Base-by-base conservation (phyloP, 2,329 filamentous ascomycete genomes). In the Talaromyces piceae region DNA sequence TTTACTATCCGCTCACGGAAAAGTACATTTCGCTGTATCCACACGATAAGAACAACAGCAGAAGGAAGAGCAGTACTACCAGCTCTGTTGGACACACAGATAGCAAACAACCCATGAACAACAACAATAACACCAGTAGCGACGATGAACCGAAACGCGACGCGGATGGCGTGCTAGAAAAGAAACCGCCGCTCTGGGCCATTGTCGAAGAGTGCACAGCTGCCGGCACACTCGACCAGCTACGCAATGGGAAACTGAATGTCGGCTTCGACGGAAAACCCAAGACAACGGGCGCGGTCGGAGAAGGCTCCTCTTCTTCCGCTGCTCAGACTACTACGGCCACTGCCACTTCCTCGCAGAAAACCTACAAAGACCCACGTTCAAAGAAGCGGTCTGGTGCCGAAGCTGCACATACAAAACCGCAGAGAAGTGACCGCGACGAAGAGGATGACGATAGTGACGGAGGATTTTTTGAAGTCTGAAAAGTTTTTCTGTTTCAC, bases 11-110 rank as follows among this genome's bases (percentile, higher is more conserved):
- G 12, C 71, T 84, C 20, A 74, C 76, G 50, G 72, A 78, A 60
- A 77, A 80, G 53, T 85, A 85, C 64, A 72, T 79, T 11, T 75
- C 78, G 18, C 64, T 84, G 2, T 84, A 77, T 56, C 70, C 72
- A 6, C 66, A 64, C 50, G 58, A 64, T 50, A 56, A 70, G 57
- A 49, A 56, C 33, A 54, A 59, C 6, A 58, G 66, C n/a, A n/a
- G n/a, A n/a, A n/a, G n/a, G n/a, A n/a, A n/a, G n/a, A n/a, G n/a
- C n/a, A n/a, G n/a, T n/a, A n/a, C n/a, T n/a, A n/a, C n/a, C n/a
- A n/a, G n/a, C n/a, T n/a, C n/a, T n/a, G n/a, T n/a, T n/a, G n/a
- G n/a, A n/a, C n/a, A n/a, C n/a, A n/a, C n/a, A n/a, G n/a, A n/a
- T n/a, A n/a, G n/a, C n/a, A n/a, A n/a, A n/a, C n/a, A n/a, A n/a